A percentile compares a stretch with the other conserved stretches of the same genome.
Conservation (phyloP, 768 basidiomycete genomes). For the Leccinum incarnatum region DNA sequence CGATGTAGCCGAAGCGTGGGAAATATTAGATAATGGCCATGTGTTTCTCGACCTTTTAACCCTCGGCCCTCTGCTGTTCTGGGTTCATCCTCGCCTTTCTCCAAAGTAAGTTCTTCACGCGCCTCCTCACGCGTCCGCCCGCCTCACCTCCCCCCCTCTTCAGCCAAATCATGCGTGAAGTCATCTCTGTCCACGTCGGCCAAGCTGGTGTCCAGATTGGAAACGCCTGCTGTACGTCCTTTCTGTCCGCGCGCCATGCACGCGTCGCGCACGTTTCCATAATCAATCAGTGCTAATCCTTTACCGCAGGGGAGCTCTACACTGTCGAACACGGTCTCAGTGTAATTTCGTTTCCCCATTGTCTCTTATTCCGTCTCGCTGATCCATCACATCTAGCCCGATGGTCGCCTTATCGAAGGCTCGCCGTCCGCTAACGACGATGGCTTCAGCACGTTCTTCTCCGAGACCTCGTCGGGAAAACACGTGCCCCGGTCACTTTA, state of each 20-base stretch:
- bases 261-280: constrained; percentile 13
- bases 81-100: constrained; percentile 28
- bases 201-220: constrained; percentile 98
- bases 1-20: constrained; percentile 23
- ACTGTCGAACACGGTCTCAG: constrained; percentile 97
- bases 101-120: constrained; percentile 31
- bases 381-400: constrained; percentile 60
- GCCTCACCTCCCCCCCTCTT: background rate
- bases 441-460: constrained; percentile 99
- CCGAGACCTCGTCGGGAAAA: constrained; percentile 94
- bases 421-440: constrained; percentile 74
- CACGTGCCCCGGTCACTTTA: constrained; percentile 97
- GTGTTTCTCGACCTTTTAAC: constrained; percentile 40
- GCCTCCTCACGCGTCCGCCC: constrained; percentile 24
- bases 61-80: constrained; percentile 34
- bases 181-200: constrained; percentile 97
- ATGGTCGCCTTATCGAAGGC: constrained; percentile 84
- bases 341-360: constrained; percentile 42
- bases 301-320: constrained; percentile 87
- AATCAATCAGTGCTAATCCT: constrained; percentile 15
- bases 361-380: constrained; percentile 8
- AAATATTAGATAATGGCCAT: constrained; percentile 33
- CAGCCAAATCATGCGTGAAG: constrained; percentile 75
- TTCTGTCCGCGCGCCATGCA: background rate
- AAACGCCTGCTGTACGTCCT: constrained; percentile 93